Base-by-base conservation (phyloP, 768 basidiomycete genomes). In the Suillus clintonianus region DNA sequence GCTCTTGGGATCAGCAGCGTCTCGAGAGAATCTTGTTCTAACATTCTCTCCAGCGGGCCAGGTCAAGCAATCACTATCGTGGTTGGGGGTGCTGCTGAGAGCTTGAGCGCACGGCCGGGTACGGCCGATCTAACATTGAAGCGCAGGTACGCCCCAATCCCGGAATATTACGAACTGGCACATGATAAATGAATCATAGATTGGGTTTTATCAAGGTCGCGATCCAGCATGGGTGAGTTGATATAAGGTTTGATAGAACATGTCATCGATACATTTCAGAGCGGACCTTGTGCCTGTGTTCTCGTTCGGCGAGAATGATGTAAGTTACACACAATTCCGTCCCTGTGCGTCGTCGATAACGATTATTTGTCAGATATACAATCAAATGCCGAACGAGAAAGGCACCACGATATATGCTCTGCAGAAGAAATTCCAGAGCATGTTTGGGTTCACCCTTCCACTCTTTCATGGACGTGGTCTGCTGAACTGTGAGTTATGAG, bases 251-350 rank as follows among this genome's bases (percentile, higher is more conserved):
- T n/a, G n/a, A 27, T n/a, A 32, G 53, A 34, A 55, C 53, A 43
- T 57, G 45, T 36, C 64, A 15, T 57, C 45, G 30, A 62, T 63
- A 50, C 39, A 65, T 42, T 15, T 60, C 67, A 95, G 95, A 60
- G 97, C 97, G 43, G 94, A 96, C 71, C 82, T 99, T 13, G 97
- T 99, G 0, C 97, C 97, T 0, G 96, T 98, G 4, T 99, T 99
- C 72, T 96, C 94, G 6, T 99, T 99, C 69, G 97, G 97, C 14
- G 97, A 99, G 81, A 99, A 99, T 74, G 97, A 99, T 75, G 96
- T 96, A 65, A 71, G 86, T 82, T 53, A 14, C 45, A 36, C 17
- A 22, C 56, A 59, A 27, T 61, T 37, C 22, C 14, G 5, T n/a
- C 55, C 14, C 41, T 54, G 6, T 36, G 11, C 1, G 6, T 42